phyloP scores from a whole-genome alignment of 73 alveolate genomes.

The Effrenium voratum region DNA sequence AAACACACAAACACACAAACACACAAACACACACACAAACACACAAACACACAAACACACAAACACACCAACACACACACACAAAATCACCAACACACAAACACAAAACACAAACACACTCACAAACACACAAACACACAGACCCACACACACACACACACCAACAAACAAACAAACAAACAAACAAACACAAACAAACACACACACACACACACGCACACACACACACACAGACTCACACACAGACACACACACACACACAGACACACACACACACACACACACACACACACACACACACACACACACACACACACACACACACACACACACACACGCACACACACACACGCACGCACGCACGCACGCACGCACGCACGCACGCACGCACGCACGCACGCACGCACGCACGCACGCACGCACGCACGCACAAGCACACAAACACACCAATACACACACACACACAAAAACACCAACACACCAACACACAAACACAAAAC shows the following conservation, averaged over 20 bases:
- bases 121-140: neutral
- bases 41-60: no score
- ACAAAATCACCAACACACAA: no score
- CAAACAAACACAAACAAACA: neutral
- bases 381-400: neutral
- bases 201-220: neutral
- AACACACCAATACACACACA: neutral
- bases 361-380: neutral
- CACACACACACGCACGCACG: neutral
- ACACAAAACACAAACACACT: neutral
- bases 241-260: neutral
- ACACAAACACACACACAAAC: no score
- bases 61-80: no score
- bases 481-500: neutral
- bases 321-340: neutral
- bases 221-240: neutral
- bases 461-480: neutral
- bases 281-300: neutral
- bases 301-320: no score
- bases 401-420: no score
- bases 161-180: neutral
- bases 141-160: neutral
- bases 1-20: no score
- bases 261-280: neutral
- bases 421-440: neutral